Conservation (phyloP, 495 filamentous ascomycete genomes). For the Penicillium ucsense region DNA sequence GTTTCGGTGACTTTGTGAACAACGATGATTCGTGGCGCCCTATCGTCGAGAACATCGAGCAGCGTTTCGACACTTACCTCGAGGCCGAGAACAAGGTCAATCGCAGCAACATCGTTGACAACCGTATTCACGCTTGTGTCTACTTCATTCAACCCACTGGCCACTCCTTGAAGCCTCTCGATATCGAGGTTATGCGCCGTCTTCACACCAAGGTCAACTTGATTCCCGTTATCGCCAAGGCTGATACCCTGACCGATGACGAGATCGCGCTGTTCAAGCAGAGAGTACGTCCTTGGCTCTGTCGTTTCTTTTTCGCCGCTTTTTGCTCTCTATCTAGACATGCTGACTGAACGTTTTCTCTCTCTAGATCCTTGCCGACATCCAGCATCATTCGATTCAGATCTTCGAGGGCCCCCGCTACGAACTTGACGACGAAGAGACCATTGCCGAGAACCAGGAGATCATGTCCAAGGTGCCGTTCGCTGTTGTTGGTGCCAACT, state of each 20-base stretch:
- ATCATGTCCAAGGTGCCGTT: slow-evolving; percentile 99
- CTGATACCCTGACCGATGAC: slow-evolving; percentile 95
- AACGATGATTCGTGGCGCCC: slow-evolving; percentile 99
- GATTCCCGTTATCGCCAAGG: slow-evolving; percentile 97
- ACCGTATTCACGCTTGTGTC: slow-evolving; percentile 95
- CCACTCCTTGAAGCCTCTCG: slow-evolving; percentile 97
- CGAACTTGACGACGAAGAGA: slow-evolving; percentile 98
- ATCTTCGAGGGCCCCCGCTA: slow-evolving; percentile 99
- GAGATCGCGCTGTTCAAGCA: slow-evolving; percentile 91
- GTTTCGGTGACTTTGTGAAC: slow-evolving; percentile 99
- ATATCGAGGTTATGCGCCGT: slow-evolving; percentile 98
- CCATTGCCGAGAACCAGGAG: slow-evolving; percentile 98
- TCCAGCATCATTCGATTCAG: slow-evolving; percentile 90
- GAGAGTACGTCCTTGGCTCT: slow-evolving; percentile 51
- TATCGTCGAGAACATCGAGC: slow-evolving; percentile 98
- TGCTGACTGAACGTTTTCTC: background rate
- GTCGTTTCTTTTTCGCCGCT: background rate
- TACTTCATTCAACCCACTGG: slow-evolving; percentile 99
- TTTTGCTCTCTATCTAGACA: no score
- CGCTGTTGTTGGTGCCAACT: slow-evolving; percentile 92
- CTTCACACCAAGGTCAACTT: slow-evolving; percentile 99
- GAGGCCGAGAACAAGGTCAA: slow-evolving; percentile 99
- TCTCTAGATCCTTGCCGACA: slow-evolving; percentile 85
- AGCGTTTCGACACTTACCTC: slow-evolving; percentile 93
- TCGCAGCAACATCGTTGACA: slow-evolving; percentile 98